Conservation (phyloP, 371 early-diverging fungal genomes). For the Cokeromyces recurvatus region DNA sequence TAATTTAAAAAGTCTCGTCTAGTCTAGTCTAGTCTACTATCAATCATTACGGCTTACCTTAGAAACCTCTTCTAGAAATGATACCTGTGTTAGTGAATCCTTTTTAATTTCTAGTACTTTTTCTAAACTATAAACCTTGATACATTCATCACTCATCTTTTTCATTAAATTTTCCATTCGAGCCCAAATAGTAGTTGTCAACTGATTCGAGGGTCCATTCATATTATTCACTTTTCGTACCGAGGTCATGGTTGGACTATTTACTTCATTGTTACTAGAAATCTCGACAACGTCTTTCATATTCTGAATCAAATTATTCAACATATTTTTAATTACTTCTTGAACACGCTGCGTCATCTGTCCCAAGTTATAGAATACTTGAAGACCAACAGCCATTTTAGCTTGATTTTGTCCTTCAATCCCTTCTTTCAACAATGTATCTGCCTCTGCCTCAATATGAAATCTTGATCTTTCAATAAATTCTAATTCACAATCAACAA, state of each 20-base stretch:
- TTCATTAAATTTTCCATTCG: constrained; percentile 72
- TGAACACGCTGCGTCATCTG: constrained; percentile 50
- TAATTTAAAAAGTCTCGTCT: constrained; percentile 49
- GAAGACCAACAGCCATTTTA: constrained; percentile 71
- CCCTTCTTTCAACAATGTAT: constrained; percentile 54
- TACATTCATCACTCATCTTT: constrained; percentile 62
- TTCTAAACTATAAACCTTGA: constrained; percentile 70
- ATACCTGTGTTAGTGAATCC: constrained; percentile 61
- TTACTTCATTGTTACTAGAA: constrained; percentile 56
- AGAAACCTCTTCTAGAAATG: constrained; percentile 58
- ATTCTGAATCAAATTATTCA: constrained; percentile 46
- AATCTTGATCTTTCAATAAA: constrained; percentile 44
- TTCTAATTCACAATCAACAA: constrained; percentile 50
- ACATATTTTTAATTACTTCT: constrained; percentile 37
- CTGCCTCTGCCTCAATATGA: constrained; percentile 51
- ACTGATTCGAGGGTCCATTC: constrained; percentile 22
- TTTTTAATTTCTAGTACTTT: constrained; percentile 66
- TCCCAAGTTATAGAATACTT: constrained; percentile 70
- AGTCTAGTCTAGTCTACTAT: constrained; percentile 39
- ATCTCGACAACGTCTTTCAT: constrained; percentile 62
- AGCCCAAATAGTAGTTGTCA: constrained; percentile 59
- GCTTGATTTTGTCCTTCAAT: constrained; percentile 60
- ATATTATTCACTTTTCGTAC: constrained; percentile 48
- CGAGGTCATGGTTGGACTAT: constrained; percentile 10
- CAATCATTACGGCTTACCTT: constrained; percentile 25